phyloP scores from a whole-genome alignment of 768 basidiomycete species.

The Termitomyces eurrhizus region DNA sequence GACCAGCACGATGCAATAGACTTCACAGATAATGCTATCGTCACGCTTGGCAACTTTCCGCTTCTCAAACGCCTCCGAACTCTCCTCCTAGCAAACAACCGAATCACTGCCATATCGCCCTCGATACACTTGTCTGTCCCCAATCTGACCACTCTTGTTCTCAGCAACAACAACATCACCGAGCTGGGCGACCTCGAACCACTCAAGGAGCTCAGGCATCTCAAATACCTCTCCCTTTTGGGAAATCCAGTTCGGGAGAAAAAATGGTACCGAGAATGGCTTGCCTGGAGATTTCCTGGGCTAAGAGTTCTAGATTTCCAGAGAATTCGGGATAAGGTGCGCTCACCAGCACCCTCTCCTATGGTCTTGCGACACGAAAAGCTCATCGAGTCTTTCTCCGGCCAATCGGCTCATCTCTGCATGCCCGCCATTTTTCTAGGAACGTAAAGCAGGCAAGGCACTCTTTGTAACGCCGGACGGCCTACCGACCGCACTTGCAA shows the following conservation, averaged over 20 bases:
- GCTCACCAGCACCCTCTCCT: conserved; percentile 39
- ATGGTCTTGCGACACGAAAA: conserved; percentile 22
- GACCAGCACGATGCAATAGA: conserved; percentile 95
- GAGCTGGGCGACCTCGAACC: conserved; percentile 87
- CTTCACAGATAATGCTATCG: conserved; percentile 88
- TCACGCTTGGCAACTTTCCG: conserved; percentile 79
- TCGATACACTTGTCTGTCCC: conserved; percentile 82
- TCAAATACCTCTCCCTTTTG: conserved; percentile 72
- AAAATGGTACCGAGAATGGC: conserved; percentile 97
- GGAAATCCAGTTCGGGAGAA: conserved; percentile 87
- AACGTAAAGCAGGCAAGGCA: conserved; percentile 68
- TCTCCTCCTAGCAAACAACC: conserved; percentile 86
- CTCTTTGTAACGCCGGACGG: conserved; percentile 81
- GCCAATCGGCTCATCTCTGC: conserved; percentile 2
- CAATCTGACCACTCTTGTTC: conserved; percentile 77
- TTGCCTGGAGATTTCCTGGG: conserved; percentile 82
- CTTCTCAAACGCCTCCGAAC: conserved; percentile 81
- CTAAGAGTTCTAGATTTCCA: conserved; percentile 94
- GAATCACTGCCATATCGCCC: conserved; percentile 77
- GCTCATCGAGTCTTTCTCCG: conserved; percentile 16
- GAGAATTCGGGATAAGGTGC: conserved; percentile 91
- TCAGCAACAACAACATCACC: conserved; percentile 76
- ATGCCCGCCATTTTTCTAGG: conserved; percentile 42
- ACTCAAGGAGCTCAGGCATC: conserved; percentile 66
- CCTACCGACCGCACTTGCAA: conserved; percentile 75